These are phyloP conservation scores for Aureobasidium musti DNA, from an alignment of 2,329 filamentous ascomycete species.

Conservation along the genomic window DNA sequence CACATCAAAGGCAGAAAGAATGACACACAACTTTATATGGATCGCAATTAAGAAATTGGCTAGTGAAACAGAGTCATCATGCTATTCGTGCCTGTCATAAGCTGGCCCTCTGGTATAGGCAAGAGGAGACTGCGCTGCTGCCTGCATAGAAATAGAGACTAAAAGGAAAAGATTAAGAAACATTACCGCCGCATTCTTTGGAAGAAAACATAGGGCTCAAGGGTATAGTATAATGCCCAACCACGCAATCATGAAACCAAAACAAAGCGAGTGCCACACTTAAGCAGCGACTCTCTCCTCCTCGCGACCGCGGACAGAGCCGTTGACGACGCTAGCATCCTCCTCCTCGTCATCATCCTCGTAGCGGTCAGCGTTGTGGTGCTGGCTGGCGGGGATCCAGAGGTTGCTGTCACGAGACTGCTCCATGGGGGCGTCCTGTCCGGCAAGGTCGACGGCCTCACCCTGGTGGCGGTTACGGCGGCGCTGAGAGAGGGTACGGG, in stretches of 20 bases:
- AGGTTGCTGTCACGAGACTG: conserved; percentile 69
- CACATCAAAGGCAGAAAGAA: no score
- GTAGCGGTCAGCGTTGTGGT: conserved; percentile 60
- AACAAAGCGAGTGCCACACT: conserved; percentile 8
- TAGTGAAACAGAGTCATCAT: conserved; percentile 6
- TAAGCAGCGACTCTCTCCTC: conserved; percentile 37
- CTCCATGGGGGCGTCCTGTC: conserved; percentile 78
- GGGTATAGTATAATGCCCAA: conserved; percentile 28
- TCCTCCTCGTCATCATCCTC: conserved; percentile 68
- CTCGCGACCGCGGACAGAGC: conserved; percentile 51
- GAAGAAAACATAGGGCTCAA: conserved; percentile 16
- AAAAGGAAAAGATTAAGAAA: conserved; percentile 22
- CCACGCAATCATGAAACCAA: conserved; percentile 19
- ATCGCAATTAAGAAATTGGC: not conserved
- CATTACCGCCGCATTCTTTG: conserved; percentile 24
- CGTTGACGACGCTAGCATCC: conserved; percentile 49
- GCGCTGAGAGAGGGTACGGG: conserved; percentile 83
- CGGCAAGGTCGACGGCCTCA: conserved; percentile 78
- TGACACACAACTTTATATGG: no score
- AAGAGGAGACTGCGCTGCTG: conserved; percentile 20
- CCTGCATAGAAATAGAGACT: conserved; percentile 7
- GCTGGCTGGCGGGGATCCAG: conserved; percentile 76
- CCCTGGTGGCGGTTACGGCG: conserved; percentile 63
- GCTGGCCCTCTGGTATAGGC: not conserved
- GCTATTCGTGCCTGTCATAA: conserved; percentile 19